Conservation (phyloP, 192 early-diverging fungal species). For the Backusella psychrophila region DNA sequence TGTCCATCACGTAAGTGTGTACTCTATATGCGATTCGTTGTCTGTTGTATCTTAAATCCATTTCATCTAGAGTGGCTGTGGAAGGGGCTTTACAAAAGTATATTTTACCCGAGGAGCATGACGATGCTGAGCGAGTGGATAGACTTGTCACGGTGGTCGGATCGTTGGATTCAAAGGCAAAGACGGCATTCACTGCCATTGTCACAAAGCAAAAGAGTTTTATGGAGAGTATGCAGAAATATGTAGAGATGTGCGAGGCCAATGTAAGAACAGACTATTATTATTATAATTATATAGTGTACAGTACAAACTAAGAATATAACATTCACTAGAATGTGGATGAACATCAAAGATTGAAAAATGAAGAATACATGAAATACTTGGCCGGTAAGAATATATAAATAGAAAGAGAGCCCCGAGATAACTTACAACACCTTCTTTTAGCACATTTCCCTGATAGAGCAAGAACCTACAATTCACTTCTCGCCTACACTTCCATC, state of each 20-base stretch:
- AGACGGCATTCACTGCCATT: slow-evolving; percentile 72
- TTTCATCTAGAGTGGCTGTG: slow-evolving; percentile 38
- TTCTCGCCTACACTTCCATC: background rate
- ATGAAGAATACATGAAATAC: slow-evolving; percentile 13
- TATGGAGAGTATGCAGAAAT: background rate
- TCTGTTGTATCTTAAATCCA: background rate
- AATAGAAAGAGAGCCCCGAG: slow-evolving; percentile 3
- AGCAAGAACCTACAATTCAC: slow-evolving; percentile 4
- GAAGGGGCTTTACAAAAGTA: slow-evolving; percentile 61
- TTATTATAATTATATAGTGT: too few species aligned
- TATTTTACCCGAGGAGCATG: slow-evolving; percentile 59
- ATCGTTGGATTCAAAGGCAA: slow-evolving; percentile 62
- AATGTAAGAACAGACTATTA: background rate
- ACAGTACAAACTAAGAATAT: too few species aligned
- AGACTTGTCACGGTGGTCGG: slow-evolving; percentile 70
- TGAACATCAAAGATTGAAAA: background rate
- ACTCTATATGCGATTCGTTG: too few species aligned
- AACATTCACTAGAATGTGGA: background rate
- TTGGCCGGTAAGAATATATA: slow-evolving; percentile 15
- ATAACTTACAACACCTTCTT: background rate
- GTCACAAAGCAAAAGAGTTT: slow-evolving; percentile 63
- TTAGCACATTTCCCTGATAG: slow-evolving; percentile 20
- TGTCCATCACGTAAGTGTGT: slow-evolving; percentile 64
- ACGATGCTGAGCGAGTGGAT: slow-evolving; percentile 54
- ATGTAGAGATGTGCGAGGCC: slow-evolving; percentile 1